A percentile compares a stretch with the other conserved stretches of the same genome.
These are phyloP conservation scores for Helotiales sp. DNA, from an alignment of 2,329 filamentous ascomycete species.

Conservation along the genomic window DNA sequence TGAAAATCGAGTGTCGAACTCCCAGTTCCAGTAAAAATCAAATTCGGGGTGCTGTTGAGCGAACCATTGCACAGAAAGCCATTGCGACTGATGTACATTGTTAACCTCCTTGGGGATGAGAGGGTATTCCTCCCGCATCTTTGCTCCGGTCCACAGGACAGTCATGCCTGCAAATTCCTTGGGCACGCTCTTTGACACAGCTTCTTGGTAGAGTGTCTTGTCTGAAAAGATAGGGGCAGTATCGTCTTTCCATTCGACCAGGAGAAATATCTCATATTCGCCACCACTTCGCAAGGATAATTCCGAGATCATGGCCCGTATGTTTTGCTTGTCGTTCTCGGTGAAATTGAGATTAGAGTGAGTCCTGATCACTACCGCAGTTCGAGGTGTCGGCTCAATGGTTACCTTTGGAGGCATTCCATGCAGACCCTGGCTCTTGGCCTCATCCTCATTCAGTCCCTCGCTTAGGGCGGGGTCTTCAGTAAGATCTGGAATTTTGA, in stretches of 20 bases:
- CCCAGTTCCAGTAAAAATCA: slow-evolving; percentile 61
- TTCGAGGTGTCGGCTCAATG: slow-evolving; percentile 45
- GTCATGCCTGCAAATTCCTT: slow-evolving; percentile 70
- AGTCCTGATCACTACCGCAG: slow-evolving; percentile 73
- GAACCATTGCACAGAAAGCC: slow-evolving; percentile 73
- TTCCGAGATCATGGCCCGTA: slow-evolving; percentile 79
- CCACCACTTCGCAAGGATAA: slow-evolving; percentile 73
- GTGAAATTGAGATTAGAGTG: slow-evolving; percentile 76
- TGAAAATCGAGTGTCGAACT: slow-evolving; percentile 77
- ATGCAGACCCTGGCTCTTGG: slow-evolving; percentile 1
- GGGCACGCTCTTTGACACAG: slow-evolving; percentile 64
- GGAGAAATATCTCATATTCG: slow-evolving; percentile 77
- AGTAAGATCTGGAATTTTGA: not conserved
- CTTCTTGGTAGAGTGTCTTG: slow-evolving; percentile 55
- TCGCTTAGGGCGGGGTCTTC: not conserved
- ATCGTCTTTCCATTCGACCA: slow-evolving; percentile 74
- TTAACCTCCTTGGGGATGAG: slow-evolving; percentile 57
- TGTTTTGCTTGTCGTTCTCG: slow-evolving; percentile 74
- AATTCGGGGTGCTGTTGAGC: slow-evolving; percentile 66
- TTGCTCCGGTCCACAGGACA: slow-evolving; percentile 71
- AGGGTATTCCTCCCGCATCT: slow-evolving; percentile 77
- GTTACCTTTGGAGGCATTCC: slow-evolving; percentile 4
- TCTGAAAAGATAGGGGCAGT: slow-evolving; percentile 59
- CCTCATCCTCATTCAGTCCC: not conserved
- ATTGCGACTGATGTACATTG: slow-evolving; percentile 35